Evolutionary conservation across 2,329 filamentous ascomycete genomes (phyloP).

Genomic region (Monilinia laxa): DNA sequence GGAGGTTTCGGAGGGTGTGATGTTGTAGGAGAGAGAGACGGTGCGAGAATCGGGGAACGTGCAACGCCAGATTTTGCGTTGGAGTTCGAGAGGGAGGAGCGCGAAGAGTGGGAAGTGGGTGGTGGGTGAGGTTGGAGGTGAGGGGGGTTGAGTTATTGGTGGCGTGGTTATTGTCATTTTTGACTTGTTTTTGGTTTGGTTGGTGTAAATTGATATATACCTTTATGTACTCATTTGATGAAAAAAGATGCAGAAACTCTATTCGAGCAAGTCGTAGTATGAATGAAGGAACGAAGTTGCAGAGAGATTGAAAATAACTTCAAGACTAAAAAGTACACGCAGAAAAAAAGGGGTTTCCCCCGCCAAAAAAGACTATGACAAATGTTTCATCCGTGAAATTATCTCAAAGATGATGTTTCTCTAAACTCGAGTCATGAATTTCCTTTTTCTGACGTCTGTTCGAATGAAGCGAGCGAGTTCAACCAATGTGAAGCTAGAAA

Average conservation of each 20-base stretch:
- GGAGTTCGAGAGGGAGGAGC: conserved; percentile 13
- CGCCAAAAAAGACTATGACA: background rate
- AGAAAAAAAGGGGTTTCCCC: background rate
- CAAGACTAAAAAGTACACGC: background rate
- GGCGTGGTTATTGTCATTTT: background rate
- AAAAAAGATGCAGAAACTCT: background rate
- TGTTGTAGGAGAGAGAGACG: conserved; percentile 10
- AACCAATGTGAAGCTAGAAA: background rate
- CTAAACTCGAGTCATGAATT: conserved; percentile 2
- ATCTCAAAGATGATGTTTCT: background rate
- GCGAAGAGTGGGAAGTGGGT: conserved; percentile 1
- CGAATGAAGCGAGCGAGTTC: background rate
- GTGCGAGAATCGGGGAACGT: conserved; percentile 10
- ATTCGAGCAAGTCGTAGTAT: background rate
- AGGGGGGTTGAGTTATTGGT: background rate
- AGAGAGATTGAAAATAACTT: background rate
- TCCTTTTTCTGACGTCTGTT: background rate
- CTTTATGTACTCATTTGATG: background rate
- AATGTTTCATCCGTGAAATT: conserved; percentile 2
- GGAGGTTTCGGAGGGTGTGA: background rate
- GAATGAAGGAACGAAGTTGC: background rate
- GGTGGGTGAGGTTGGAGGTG: background rate
- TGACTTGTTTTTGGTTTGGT: background rate
- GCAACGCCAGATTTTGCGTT: conserved; percentile 17
- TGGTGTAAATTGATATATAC: background rate